A percentile compares a stretch with the other conserved stretches of the same genome.
Evolutionary conservation across 1,284 basidiomycete genomes (phyloP).

Genomic region (Mycosarcoma mackinlayi): DNA sequence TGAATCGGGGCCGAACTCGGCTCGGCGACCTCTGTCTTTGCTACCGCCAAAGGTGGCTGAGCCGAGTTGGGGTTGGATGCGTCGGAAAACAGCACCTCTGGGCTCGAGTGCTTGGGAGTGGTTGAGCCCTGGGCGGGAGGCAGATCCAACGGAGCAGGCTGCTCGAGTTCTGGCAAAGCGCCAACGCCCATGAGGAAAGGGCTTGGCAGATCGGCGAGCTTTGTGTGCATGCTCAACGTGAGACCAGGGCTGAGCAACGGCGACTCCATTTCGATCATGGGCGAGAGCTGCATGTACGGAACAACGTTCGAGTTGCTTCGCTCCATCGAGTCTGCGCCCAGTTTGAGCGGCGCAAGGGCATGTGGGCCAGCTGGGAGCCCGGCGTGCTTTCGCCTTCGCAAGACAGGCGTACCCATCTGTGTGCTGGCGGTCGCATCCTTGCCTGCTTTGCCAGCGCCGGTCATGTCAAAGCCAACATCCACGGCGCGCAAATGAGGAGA

Average conservation of each 20-base stretch:
- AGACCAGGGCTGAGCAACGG: constrained; percentile 47
- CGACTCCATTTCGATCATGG: constrained; percentile 50
- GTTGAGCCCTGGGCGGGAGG: constrained; percentile 33
- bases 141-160: constrained; percentile 40
- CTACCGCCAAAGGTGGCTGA: not conserved
- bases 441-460: not conserved
- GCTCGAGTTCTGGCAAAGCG: constrained; percentile 39
- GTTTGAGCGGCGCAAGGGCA: constrained; percentile 35
- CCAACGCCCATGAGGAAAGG: constrained; percentile 46
- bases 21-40: constrained; percentile 4
- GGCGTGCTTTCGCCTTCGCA: constrained; percentile 41
- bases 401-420: constrained; percentile 39
- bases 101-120: constrained; percentile 25
- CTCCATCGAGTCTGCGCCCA: constrained; percentile 37
- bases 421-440: constrained; percentile 3
- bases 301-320: constrained; percentile 21
- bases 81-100: constrained; percentile 10
- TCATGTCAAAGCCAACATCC: constrained; percentile 17
- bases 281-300: constrained; percentile 48
- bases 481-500: constrained; percentile 35
- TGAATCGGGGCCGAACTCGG: not conserved
- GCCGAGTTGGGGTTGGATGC: not conserved
- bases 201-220: constrained; percentile 28
- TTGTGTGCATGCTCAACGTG: constrained; percentile 32
- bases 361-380: constrained; percentile 24